These are phyloP conservation scores for Cystobasidium sp. DNA, from an alignment of 1,284 basidiomycete genomes.

Conservation along the genomic window DNA sequence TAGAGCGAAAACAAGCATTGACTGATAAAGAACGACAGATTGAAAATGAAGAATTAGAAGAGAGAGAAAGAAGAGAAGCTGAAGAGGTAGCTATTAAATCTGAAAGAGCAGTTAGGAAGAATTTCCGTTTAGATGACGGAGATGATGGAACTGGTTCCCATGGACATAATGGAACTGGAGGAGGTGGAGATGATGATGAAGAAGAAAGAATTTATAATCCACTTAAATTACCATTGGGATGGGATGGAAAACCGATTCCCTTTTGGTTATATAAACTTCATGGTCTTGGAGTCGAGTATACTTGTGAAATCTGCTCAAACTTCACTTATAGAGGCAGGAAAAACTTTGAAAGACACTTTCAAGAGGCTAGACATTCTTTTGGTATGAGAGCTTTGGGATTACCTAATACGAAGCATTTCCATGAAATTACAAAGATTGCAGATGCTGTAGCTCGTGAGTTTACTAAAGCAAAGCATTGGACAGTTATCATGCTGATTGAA, in stretches of 20 bases:
- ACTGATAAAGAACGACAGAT: slow-evolving; percentile 95
- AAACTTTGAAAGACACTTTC: slow-evolving; percentile 91
- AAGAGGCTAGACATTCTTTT: slow-evolving; percentile 95
- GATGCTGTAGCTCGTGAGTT: slow-evolving; percentile 87
- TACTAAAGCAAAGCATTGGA: neutral
- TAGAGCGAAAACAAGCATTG: slow-evolving; percentile 92
- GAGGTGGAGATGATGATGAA: slow-evolving; percentile 81
- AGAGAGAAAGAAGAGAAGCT: slow-evolving; percentile 62
- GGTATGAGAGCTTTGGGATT: slow-evolving; percentile 97
- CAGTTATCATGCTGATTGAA: slow-evolving; percentile 5
- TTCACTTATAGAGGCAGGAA: slow-evolving; percentile 84
- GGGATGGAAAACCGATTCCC: slow-evolving; percentile 98
- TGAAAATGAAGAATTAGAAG: slow-evolving; percentile 70
- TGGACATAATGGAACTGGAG: slow-evolving; percentile 62
- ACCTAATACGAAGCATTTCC: slow-evolving; percentile 98
- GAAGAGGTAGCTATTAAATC: slow-evolving; percentile 68
- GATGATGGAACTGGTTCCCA: slow-evolving; percentile 56
- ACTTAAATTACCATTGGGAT: slow-evolving; percentile 92
- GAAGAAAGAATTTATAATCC: slow-evolving; percentile 97
- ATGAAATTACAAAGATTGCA: slow-evolving; percentile 95
- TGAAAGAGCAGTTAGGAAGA: slow-evolving; percentile 56
- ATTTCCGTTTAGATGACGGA: slow-evolving; percentile 9
- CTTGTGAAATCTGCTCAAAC: slow-evolving; percentile 91
- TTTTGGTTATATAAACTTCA: slow-evolving; percentile 99
- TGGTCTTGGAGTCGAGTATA: slow-evolving; percentile 94